Conservation (phyloP, 306 rosid species). For the Herpetospermum pedunculosum region DNA sequence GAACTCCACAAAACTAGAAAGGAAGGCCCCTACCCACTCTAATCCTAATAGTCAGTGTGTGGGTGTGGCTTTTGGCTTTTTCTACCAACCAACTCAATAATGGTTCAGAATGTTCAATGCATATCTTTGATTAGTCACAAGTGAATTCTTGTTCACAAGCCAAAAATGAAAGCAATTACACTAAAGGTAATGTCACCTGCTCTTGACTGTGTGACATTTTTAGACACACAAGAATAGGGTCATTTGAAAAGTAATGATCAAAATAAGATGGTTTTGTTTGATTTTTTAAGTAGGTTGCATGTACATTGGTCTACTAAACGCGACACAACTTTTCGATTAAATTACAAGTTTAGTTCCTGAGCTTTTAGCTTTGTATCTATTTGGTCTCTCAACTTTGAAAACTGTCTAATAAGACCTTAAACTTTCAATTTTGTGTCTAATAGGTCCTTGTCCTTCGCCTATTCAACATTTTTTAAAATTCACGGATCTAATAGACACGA, state of each 20-base stretch:
- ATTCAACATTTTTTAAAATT: too few species aligned
- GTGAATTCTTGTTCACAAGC: not conserved
- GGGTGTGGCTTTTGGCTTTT: not conserved
- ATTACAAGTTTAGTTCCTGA: too few species aligned
- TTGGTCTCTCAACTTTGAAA: too few species aligned
- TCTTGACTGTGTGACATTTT: not conserved
- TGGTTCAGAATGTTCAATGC: not conserved
- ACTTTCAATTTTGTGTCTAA: too few species aligned
- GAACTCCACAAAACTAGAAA: conserved; percentile 6
- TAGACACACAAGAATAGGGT: not conserved
- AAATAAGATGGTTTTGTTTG: not conserved
- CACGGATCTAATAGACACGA: too few species aligned
- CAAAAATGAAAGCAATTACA: not conserved
- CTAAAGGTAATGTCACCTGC: not conserved
- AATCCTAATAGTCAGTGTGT: not conserved
- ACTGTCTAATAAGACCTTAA: too few species aligned
- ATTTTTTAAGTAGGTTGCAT: not conserved
- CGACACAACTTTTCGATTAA: too few species aligned
- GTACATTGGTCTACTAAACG: too few species aligned
- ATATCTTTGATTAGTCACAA: not conserved
- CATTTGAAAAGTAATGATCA: not conserved
- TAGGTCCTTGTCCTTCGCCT: too few species aligned
- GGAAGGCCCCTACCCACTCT: not conserved
- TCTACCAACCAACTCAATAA: conserved; percentile 8
- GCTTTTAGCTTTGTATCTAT: too few species aligned